These are phyloP conservation scores for Aspergillus novoparasiticus DNA, from an alignment of 2,329 filamentous ascomycete species.

Conservation along the genomic window DNA sequence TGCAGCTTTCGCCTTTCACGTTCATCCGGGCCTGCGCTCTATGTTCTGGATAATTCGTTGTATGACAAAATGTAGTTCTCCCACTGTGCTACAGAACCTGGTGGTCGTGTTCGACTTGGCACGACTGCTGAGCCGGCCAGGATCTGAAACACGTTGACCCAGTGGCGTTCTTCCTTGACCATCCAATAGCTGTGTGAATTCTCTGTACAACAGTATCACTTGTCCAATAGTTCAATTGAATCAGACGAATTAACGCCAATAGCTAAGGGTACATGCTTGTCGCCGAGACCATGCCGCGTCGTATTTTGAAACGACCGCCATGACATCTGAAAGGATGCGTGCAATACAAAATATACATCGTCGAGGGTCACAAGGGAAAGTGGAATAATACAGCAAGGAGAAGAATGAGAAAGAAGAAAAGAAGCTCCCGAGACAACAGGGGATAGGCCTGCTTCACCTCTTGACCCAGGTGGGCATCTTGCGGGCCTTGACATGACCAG, in stretches of 20 bases:
- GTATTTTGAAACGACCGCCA: conserved; percentile 21
- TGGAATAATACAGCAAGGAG: conserved; percentile 25
- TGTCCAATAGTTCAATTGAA: conserved; percentile 16
- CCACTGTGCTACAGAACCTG: conserved; percentile 2
- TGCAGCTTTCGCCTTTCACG: neutral
- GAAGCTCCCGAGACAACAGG: conserved; percentile 23
- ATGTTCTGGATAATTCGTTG: neutral
- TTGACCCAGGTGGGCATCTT: conserved; percentile 99
- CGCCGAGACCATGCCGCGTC: conserved; percentile 25
- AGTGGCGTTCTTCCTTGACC: neutral
- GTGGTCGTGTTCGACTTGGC: neutral
- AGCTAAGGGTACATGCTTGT: conserved; percentile 23
- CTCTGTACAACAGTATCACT: conserved; percentile 16
- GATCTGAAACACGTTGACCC: conserved; percentile 1
- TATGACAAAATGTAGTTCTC: neutral
- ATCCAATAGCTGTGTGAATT: neutral
- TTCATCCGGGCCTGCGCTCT: neutral
- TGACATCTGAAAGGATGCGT: conserved; percentile 18
- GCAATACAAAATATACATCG: conserved; percentile 22
- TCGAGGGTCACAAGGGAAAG: conserved; percentile 17
- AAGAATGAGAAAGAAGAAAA: conserved; percentile 14
- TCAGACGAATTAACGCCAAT: conserved; percentile 22
- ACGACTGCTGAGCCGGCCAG: neutral
- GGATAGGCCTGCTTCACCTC: conserved; percentile 50
- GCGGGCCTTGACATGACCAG: conserved; percentile 91